These are phyloP conservation scores for Zanthoxylum bungeanum DNA, from an alignment of 345 rosid genomes.

Conservation along the genomic window DNA sequence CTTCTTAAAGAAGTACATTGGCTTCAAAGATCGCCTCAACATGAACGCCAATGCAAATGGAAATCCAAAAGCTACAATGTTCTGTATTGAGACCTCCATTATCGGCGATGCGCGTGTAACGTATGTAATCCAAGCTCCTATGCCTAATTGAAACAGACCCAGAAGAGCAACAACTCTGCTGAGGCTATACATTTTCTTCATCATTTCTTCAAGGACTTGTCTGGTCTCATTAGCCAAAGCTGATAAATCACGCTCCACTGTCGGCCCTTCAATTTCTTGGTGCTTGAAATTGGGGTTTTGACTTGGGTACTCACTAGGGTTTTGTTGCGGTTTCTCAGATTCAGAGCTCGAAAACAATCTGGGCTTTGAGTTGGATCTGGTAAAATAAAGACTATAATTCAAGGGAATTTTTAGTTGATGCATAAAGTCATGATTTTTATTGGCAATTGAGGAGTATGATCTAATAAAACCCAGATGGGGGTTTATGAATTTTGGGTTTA, in stretches of 20 bases:
- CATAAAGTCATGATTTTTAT: background rate
- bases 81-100: constrained; percentile 53
- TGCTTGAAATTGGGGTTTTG: constrained; percentile 68
- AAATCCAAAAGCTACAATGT: constrained; percentile 71
- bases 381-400: constrained; percentile 5
- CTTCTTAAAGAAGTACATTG: constrained; percentile 80
- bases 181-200: constrained; percentile 65
- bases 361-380: constrained; percentile 28
- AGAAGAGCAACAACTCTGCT: constrained; percentile 61
- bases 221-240: constrained; percentile 78
- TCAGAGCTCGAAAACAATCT: constrained; percentile 46
- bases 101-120: constrained; percentile 42
- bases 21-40: constrained; percentile 77
- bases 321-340: constrained; percentile 23
- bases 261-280: constrained; percentile 94
- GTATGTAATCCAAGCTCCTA: constrained; percentile 69
- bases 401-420: background rate
- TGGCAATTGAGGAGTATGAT: background rate
- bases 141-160: constrained; percentile 60
- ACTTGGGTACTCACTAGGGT: constrained; percentile 32
- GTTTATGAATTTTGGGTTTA: background rate
- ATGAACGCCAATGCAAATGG: constrained; percentile 76
- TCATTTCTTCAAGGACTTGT: constrained; percentile 59
- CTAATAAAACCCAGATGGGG: background rate
- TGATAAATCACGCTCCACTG: constrained; percentile 83